Evolutionary conservation across 75 land plant genomes (phyloP), one percentile per base, ranked within the genome.

Genomic region (Sequoia sempervirens): DNA sequence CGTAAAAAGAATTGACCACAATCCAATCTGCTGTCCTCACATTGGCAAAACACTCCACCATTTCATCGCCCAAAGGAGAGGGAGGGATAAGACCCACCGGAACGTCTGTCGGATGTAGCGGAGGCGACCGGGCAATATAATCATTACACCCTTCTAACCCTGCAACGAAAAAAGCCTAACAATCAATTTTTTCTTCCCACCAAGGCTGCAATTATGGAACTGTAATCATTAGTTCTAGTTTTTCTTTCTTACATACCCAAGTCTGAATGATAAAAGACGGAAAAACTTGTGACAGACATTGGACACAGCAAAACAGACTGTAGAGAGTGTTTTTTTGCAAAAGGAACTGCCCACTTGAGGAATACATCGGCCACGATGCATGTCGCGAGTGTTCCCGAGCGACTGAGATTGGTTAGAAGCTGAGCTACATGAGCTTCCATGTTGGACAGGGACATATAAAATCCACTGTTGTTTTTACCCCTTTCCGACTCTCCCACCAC

Each of bases 321-420:
- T 14, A 75, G 38, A 20, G 14, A 0, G 15, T 40, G 53, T 73
- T 38, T 74, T 26, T 41, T 38, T 0, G 84, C 84, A 74, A 75
- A n/a, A 10, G 75, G 54, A 11, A 40, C 12, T 34, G 84, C 73
- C 84, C 84, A 83, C 9, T 37, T 11, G 15, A 83, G 73, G 54
- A 75, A 83, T 3, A 53, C 6, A 23, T 83, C 84, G 9, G 80
- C 69, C 3, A 83, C 47, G 0, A 83, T 83, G 17, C 80, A 83
- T 26, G 84, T 23, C 4, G 75, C 32, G 37, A 52, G 50, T 0
- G 23, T 38, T 28, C 26, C 73, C 17, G 43, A 6, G 5, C 7
- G 78, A 5, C 20, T 5, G 75, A 73, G 34, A 0, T 34, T 73
- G 3, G 5, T 34, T 7, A 73, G 37, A 12, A 73, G 40, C 4